Base-by-base conservation (phyloP, 1,284 basidiomycete species). In the Pseudozyma sp. region DNA sequence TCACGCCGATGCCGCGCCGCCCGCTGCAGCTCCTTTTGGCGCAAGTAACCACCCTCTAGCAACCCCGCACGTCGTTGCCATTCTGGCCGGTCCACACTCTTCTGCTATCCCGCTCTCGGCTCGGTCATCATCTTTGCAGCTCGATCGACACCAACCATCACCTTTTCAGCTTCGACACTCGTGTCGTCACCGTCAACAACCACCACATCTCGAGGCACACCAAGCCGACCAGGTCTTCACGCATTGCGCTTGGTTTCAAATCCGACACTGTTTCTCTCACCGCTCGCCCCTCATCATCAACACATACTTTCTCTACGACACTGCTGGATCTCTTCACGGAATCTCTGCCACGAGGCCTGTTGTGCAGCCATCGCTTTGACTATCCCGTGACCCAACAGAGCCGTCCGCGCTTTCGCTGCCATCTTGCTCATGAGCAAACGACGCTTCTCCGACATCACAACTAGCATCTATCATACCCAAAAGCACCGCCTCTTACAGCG, bases 381-480 rank as follows among this genome's bases (percentile, higher is more conserved):
- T 24, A 24, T 24, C 4, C 24, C 24, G 24, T 24, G 30, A 13
- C 44, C 14, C 17, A 14, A 47, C 46, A 11, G n/a, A 30, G 6
- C 30, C 24, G 19, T 29, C 40, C 46, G 24, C 3, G 17, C 31
- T 33, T 45, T 34, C 29, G n/a, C 51, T n/a, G 42, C 40, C 19
- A 46, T 35, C 0, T 4, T 39, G 35, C 54, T 37, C 10, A 68
- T 74, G 70, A 52, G 57, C 47, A 74, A 74, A 48, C 61, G 71
- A 29, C 59, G 67, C 49, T 60, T 69, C 17, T 68, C 67, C 19
- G 52, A 69, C 14, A 50, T 69, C n/a, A 51, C 66, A 44, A 46
- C 35, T 44, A 48, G 39, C 57, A 54, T 53, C 16, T 43, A 61
- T 11, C 63, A 54, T 42, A 19, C 44, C 34, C 45, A 50, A 16